These are phyloP conservation scores for Kurtzmaniella quercitrusa DNA, from an alignment of 1,139 yeast species.

Conservation along the genomic window DNA sequence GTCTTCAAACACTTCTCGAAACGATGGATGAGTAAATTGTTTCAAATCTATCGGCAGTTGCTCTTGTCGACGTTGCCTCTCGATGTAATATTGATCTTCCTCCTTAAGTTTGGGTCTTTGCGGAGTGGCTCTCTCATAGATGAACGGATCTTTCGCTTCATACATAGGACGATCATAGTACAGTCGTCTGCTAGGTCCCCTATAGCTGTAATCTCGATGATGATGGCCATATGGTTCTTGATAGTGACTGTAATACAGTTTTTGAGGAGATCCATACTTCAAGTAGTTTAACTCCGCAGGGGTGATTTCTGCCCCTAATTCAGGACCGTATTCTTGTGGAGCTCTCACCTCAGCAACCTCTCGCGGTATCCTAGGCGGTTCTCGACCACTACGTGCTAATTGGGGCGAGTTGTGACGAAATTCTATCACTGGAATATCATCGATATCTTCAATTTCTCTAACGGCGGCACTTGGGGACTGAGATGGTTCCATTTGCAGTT, in stretches of 20 bases:
- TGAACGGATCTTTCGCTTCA: neutral
- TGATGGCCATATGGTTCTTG: neutral
- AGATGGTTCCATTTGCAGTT: neutral
- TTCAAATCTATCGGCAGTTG: constrained; percentile 32
- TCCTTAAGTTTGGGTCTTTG: constrained; percentile 5
- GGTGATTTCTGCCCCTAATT: constrained; percentile 1
- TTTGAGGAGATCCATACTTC: neutral
- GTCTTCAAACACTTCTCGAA: constrained; percentile 36
- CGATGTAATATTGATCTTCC: constrained; percentile 31
- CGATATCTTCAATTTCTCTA: neutral
- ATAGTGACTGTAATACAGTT: neutral
- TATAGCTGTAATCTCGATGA: neutral
- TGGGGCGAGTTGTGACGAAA: neutral
- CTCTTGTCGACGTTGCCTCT: constrained; percentile 33
- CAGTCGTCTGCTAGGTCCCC: neutral
- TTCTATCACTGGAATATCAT: neutral
- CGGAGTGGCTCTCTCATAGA: neutral
- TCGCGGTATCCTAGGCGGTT: neutral
- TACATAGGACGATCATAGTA: neutral
- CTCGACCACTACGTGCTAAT: neutral
- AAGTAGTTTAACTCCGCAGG: constrained; percentile 2
- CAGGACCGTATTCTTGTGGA: neutral
- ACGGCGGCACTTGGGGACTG: neutral
- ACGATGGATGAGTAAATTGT: constrained; percentile 39
- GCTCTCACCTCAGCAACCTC: neutral